Conservation (phyloP, 2,329 filamentous ascomycete species). For the Beauveria bassiana region DNA sequence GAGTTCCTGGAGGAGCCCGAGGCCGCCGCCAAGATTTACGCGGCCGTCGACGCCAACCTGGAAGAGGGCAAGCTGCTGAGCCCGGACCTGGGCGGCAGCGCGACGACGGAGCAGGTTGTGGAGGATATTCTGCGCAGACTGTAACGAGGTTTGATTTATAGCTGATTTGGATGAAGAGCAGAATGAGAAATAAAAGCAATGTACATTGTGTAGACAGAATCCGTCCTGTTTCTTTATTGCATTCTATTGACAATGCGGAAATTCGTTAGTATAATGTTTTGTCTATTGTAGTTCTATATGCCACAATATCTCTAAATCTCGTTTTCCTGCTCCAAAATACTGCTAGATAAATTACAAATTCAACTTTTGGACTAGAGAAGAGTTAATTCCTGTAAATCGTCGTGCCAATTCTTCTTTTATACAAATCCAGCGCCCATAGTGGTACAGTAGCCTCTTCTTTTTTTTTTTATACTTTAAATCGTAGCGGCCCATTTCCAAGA, state of each 20-base stretch:
- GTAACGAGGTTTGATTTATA: background rate
- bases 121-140: slow-evolving; percentile 71
- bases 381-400: slow-evolving; percentile 6
- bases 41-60: slow-evolving; percentile 83
- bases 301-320: slow-evolving; percentile 1
- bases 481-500: background rate
- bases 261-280: background rate
- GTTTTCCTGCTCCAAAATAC: background rate
- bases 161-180: background rate
- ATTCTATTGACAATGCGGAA: slow-evolving; percentile 41
- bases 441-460: background rate
- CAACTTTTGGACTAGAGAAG: slow-evolving; percentile 6
- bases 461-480: no score
- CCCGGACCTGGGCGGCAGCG: slow-evolving; percentile 84
- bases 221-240: no score
- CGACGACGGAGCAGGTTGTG: slow-evolving; percentile 78
- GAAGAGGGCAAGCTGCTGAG: slow-evolving; percentile 75
- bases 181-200: background rate
- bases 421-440: slow-evolving; percentile 3
- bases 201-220: background rate
- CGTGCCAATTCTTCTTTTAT: background rate
- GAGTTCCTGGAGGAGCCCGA: slow-evolving; percentile 86
- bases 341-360: slow-evolving; percentile 2
- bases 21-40: slow-evolving; percentile 84
- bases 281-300: slow-evolving; percentile 7